Base-by-base conservation (phyloP, 208 protist species). In the Acanthamoeba castellanii region DNA sequence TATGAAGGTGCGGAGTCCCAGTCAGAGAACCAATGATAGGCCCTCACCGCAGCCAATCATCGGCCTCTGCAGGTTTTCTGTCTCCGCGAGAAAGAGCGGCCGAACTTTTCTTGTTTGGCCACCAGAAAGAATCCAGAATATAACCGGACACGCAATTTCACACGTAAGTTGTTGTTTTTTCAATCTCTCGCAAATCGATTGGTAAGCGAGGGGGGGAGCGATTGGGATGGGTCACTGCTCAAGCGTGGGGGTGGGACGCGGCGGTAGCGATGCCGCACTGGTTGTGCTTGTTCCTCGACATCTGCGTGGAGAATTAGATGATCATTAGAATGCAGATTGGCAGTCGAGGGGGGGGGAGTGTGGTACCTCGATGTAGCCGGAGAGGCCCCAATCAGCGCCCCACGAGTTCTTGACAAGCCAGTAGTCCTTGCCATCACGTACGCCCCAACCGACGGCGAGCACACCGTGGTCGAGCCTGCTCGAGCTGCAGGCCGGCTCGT, bases 331-430 rank as follows among this genome's bases (percentile, higher is more conserved):
- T n/a, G n/a, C n/a, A n/a, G n/a, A n/a, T n/a, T n/a, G n/a, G n/a
- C n/a, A n/a, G n/a, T n/a, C n/a, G n/a, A n/a, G n/a, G n/a, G n/a
- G n/a, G n/a, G n/a, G n/a, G n/a, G n/a, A n/a, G n/a, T n/a, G n/a
- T 95, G n/a, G 99, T 96, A 61, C 55, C 55, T 61, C 20, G 11
- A 87, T 52, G 93, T 98, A 99, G 13, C 98, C 98, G 5, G 96
- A 93, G 45, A 98, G 96, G 45, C 98, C 98, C 97, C 98, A 99
- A 2, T 25, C 30, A 25, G 96, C 92, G 3, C 97, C 97, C 97
- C 98, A 98, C 16, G 97, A 98, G 95, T 99, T 99, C 76, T 98
- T 98, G 47, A 99, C 97, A 52, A 99, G 97, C 98, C 98, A 99
- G 96, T 99, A 98, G 84, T 98, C 96, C 98, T 45, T 82, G 66